Evolutionary conservation across 768 basidiomycete genomes (phyloP).

Genomic region (Sporobolomyces phaffii): DNA sequence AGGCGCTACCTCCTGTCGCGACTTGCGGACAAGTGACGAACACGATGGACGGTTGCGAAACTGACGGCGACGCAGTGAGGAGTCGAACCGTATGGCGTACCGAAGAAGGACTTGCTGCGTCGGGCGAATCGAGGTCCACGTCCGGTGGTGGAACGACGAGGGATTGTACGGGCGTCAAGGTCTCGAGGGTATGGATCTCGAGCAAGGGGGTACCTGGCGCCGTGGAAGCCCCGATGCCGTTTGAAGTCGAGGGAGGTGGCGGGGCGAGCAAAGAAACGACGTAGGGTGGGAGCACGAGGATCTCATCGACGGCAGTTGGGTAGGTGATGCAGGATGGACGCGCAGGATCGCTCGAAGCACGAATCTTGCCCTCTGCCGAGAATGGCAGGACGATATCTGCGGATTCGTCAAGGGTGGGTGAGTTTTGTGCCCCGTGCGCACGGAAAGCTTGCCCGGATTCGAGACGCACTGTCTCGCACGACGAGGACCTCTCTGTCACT

Average conservation of each 20-base stretch:
- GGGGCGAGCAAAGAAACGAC: conserved; percentile 37
- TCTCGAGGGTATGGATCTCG: conserved; percentile 15
- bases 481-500: conserved; percentile 61
- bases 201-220: not conserved
- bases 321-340: conserved; percentile 54
- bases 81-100: conserved; percentile 55
- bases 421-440: too few species aligned
- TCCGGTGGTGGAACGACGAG: conserved; percentile 55
- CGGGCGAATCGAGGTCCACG: too few species aligned
- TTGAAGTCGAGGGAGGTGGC: not conserved
- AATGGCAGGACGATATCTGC: conserved; percentile 66
- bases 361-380: conserved; percentile 56
- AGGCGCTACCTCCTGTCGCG: not conserved
- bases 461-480: conserved; percentile 66
- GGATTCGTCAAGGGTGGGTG: too few species aligned
- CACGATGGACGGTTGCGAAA: conserved; percentile 45
- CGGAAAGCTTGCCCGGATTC: too few species aligned
- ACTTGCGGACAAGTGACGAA: conserved; percentile 17
- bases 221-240: not conserved
- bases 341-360: conserved; percentile 46
- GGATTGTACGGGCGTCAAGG: conserved; percentile 51
- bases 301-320: conserved; percentile 76
- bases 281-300: conserved; percentile 46
- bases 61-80: conserved; percentile 56
- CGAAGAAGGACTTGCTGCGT: conserved; percentile 28